Conservation (phyloP, 2,329 filamentous ascomycete species). For the Fusarium pilosicola region DNA sequence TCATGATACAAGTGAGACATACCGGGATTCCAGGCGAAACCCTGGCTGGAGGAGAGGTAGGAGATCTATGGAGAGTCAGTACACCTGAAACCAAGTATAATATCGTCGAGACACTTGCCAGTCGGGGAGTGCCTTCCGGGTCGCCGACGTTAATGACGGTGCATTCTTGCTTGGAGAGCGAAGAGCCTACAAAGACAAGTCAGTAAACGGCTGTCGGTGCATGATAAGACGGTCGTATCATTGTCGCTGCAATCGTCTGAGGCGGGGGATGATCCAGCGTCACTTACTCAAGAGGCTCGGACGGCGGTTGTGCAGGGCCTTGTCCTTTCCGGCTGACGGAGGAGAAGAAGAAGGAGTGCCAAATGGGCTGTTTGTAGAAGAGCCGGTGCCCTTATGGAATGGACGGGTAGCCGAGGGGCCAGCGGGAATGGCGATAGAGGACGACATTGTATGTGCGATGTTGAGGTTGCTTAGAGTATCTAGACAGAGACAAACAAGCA, state of each 20-base stretch:
- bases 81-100: neutral
- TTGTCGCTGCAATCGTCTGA: conserved; percentile 10
- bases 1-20: conserved; percentile 35
- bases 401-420: conserved; percentile 49
- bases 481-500: conserved; percentile 9
- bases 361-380: conserved; percentile 57
- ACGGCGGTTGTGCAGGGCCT: conserved; percentile 64
- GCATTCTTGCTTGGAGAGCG: conserved; percentile 77
- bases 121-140: conserved; percentile 74
- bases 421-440: conserved; percentile 75
- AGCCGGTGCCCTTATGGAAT: conserved; percentile 58
- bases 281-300: conserved; percentile 69
- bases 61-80: conserved; percentile 68
- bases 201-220: conserved; percentile 38
- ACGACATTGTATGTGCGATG: conserved; percentile 61
- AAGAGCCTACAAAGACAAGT: conserved; percentile 65
- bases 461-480: conserved; percentile 12
- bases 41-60: conserved; percentile 81
- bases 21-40: conserved; percentile 86
- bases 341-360: conserved; percentile 62
- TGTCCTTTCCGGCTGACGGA: conserved; percentile 61
- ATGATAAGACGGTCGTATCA: conserved; percentile 24
- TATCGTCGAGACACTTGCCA: conserved; percentile 62
- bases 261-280: neutral
- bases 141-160: conserved; percentile 84